These are phyloP conservation scores for Rhodomyrtus psidioides DNA, from an alignment of 441 rosid genomes.

Conservation along the genomic window DNA sequence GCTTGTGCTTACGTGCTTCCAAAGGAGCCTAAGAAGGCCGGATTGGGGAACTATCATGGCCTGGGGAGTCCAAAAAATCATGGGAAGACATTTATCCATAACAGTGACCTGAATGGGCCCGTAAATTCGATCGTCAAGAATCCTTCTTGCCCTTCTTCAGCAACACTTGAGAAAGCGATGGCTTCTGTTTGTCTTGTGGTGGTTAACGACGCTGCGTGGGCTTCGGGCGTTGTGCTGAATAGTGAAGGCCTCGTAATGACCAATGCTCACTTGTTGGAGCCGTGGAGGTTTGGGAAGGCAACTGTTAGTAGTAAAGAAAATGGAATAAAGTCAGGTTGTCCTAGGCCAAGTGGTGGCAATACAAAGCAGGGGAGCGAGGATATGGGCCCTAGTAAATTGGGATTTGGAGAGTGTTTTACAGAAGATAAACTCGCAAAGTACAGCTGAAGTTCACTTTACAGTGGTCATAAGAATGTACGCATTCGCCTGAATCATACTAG, in stretches of 20 bases:
- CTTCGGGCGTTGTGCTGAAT: conserved; percentile 85
- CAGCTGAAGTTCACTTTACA: conserved; percentile 26
- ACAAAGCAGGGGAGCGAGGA: conserved; percentile 11
- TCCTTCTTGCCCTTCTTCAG: conserved; percentile 12
- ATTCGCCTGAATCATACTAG: conserved; percentile 62
- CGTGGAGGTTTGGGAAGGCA: conserved; percentile 91
- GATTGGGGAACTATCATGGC: conserved; percentile 27
- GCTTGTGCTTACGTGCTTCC: conserved; percentile 79
- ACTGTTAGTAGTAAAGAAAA: conserved; percentile 29
- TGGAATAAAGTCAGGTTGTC: conserved; percentile 15
- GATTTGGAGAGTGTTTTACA: conserved; percentile 11
- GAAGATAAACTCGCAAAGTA: conserved; percentile 20
- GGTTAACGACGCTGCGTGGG: conserved; percentile 76
- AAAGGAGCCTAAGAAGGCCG: conserved; percentile 50
- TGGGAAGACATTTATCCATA: conserved; percentile 19
- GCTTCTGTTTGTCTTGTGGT: conserved; percentile 79
- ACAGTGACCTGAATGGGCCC: conserved; percentile 20
- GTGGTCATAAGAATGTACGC: conserved; percentile 37
- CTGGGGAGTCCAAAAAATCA: conserved; percentile 36
- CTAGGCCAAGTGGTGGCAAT: conserved; percentile 15
- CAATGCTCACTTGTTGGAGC: conserved; percentile 94
- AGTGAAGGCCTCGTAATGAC: conserved; percentile 78
- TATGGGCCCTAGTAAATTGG: conserved; percentile 6
- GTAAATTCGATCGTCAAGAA: conserved; percentile 2
- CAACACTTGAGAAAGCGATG: conserved; percentile 55